Conservation (phyloP, 169 alveolate genomes). For the Plasmodium vivax region DNA sequence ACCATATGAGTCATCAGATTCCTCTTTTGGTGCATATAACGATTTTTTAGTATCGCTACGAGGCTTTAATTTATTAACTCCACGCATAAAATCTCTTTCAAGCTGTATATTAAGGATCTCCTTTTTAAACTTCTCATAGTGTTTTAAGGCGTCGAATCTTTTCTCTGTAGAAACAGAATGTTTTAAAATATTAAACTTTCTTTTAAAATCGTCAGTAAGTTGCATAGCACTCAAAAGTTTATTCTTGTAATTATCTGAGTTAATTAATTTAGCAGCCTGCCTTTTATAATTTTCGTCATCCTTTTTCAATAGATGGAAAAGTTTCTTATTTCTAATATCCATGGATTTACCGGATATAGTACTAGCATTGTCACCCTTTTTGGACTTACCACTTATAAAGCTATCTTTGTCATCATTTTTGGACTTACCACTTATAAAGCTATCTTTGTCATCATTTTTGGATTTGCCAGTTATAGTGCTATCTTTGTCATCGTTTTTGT, state of each 20-base stretch:
- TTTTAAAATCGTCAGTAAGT: not conserved
- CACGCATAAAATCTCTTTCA: not conserved
- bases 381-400: not conserved
- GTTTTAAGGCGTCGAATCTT: not conserved
- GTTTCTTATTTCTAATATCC: not conserved
- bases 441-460: not conserved
- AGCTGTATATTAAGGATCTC: not conserved
- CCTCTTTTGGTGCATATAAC: not conserved
- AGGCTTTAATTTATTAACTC: not conserved
- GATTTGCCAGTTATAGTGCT: too few relatives aligned
- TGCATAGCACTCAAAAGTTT: not conserved
- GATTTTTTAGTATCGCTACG: not conserved
- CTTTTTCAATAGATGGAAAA: not conserved
- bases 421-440: too few relatives aligned
- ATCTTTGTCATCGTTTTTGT: not conserved
- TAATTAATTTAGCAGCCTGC: not conserved
- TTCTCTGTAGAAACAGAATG: not conserved
- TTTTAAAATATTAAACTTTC: not conserved
- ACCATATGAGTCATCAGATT: not conserved
- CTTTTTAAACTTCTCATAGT: constrained; percentile 1
- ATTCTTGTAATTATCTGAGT: not conserved
- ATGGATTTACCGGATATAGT: not conserved
- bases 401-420: not conserved
- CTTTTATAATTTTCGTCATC: not conserved
- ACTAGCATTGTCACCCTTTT: not conserved